Evolutionary conservation across 2,329 filamentous ascomycete genomes (phyloP), one percentile per base, ranked within the genome.

Genomic region (Aspergillus ibericus): DNA sequence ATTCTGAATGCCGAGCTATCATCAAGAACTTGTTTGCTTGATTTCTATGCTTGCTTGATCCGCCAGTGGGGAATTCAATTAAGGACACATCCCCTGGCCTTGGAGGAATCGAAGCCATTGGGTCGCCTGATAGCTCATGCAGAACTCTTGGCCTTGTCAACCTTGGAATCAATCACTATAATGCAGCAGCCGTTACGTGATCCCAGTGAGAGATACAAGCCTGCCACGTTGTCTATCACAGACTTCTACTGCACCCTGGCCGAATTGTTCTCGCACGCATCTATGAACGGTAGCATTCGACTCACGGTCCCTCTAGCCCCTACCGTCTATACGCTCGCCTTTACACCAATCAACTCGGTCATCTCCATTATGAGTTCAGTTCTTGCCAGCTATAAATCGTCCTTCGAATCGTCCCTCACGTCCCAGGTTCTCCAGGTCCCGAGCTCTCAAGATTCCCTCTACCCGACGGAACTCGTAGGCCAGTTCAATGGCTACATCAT

Each of bases 401-500:
- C 88, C 0, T 91, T 93, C 67, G 90, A 93, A 69, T 75, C 78
- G 25, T 85, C 87, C 58, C 85, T 77, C 20, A 76, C 55, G 70
- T 81, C 72, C 10, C 69, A 62, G 56, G 67, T 60, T 9, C 66
- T 68, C 54, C 78, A 70, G 61, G 69, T 66, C 65, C 72, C 65
- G 65, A 73, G 64, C 49, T 70, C 52, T 38, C 57, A 63, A 48
- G 66, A 68, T 62, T 73, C 63, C n/a, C 64, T 74, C 61, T 88
- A 88, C 61, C 80, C 85, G 27, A 80, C 83, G 42, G 76, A 80
- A 32, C 84, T 88, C 56, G 84, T 92, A 40, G 84, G 86, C 63
- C 77, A 83, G 22, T 93, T 95, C 77, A 96, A 96, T 71, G 88
- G 88, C 20, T 92, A 89, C 71, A 82, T 96, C 32, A 93, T 95